Percentiles rank a stretch among this genome's conserved stretches.
Conservation (phyloP, 805 yeast genomes). For the Candida railenensis region DNA sequence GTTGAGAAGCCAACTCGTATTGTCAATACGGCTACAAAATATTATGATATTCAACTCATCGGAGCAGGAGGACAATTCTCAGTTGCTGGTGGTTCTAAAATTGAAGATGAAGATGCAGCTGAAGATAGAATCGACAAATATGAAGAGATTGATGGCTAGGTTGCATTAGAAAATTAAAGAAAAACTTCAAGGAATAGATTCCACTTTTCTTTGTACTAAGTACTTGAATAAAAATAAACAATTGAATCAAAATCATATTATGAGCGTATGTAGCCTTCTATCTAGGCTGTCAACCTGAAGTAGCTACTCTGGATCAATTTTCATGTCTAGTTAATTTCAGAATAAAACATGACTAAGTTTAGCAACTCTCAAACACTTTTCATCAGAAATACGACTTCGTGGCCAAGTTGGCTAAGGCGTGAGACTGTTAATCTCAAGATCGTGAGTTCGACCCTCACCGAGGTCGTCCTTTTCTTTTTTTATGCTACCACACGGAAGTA, state of each 20-base stretch:
- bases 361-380: too few species aligned
- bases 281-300: too few species aligned
- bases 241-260: not conserved
- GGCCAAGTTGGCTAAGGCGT: slow-evolving; percentile 32
- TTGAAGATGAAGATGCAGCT: slow-evolving; percentile 48
- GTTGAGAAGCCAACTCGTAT: slow-evolving; percentile 86
- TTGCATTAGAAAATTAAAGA: not conserved
- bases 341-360: too few species aligned
- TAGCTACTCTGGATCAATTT: too few species aligned
- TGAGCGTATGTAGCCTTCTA: too few species aligned
- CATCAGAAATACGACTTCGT: slow-evolving; percentile 20
- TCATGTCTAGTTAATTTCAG: too few species aligned
- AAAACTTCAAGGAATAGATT: not conserved
- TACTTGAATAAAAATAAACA: not conserved
- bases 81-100: slow-evolving; percentile 77
- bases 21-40: slow-evolving; percentile 89
- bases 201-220: not conserved
- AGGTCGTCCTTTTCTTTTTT: slow-evolving; percentile 16
- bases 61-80: slow-evolving; percentile 99
- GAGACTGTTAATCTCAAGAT: slow-evolving; percentile 26
- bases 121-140: slow-evolving; percentile 51
- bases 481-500: too few species aligned
- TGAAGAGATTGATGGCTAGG: slow-evolving; percentile 47
- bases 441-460: slow-evolving; percentile 28
- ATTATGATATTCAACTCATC: slow-evolving; percentile 63